Evolutionary conservation across 202 grass and related monocot species (phyloP).

Genomic region (Schoenoplectus triqueter): DNA sequence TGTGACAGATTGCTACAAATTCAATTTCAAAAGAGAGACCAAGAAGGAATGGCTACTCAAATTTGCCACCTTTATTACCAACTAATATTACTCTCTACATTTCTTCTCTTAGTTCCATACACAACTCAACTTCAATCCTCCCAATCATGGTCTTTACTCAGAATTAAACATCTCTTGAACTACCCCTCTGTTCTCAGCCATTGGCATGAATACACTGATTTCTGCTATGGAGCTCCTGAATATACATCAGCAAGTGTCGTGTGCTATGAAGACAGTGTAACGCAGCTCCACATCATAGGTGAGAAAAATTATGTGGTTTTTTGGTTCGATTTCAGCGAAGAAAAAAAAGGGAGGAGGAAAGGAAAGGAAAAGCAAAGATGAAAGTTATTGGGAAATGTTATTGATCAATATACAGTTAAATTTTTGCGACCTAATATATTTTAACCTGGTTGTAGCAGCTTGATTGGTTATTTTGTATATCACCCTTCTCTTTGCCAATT

Average conservation of each 20-base stretch:
- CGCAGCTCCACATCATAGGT: constrained; percentile 69
- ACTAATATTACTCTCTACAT: constrained; percentile 55
- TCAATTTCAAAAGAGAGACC: neutral
- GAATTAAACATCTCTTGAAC: constrained; percentile 65
- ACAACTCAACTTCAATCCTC: constrained; percentile 64
- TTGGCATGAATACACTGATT: constrained; percentile 64
- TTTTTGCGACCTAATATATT: constrained; percentile 6
- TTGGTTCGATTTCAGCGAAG: neutral
- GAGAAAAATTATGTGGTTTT: neutral
- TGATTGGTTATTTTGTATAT: constrained; percentile 4
- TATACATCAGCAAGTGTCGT: constrained; percentile 61
- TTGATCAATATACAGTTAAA: neutral
- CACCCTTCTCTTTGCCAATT: neutral
- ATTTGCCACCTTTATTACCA: constrained; percentile 36
- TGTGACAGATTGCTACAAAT: neutral
- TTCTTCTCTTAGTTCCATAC: constrained; percentile 48
- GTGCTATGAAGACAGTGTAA: constrained; percentile 83
- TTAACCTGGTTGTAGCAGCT: neutral
- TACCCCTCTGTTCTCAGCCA: constrained; percentile 59
- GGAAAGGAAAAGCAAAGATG: neutral
- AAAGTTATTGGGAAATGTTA: neutral
- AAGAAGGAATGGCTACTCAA: constrained; percentile 47
- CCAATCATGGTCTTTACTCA: constrained; percentile 84
- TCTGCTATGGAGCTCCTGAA: constrained; percentile 70
- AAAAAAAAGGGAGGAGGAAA: too few species aligned